These are phyloP conservation scores for Polysphondylium violaceum DNA, from an alignment of 78 protist genomes.

Conservation along the genomic window DNA sequence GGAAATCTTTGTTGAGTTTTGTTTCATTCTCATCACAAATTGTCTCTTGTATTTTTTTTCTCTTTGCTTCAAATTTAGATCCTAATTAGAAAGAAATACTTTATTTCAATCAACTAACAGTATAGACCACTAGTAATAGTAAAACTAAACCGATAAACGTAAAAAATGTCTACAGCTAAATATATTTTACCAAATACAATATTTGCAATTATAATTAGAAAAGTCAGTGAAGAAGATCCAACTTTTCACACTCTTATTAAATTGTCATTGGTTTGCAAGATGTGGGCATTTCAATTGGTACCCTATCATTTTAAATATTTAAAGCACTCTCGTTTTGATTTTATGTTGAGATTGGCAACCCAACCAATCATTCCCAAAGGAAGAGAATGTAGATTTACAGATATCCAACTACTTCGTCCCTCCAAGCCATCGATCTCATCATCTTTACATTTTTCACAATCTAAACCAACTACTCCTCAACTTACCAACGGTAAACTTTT, in stretches of 20 bases:
- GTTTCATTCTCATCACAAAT: too few species aligned
- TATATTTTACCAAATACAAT: slow-evolving; percentile 37
- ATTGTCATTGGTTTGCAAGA: slow-evolving; percentile 47
- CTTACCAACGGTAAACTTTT: slow-evolving; percentile 38
- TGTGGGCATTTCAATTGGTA: slow-evolving; percentile 42
- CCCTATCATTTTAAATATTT: slow-evolving; percentile 32
- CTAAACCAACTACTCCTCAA: background rate
- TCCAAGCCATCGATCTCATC: background rate
- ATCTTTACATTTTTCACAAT: background rate
- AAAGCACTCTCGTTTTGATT: slow-evolving; percentile 15
- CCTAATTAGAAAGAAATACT: too few species aligned
- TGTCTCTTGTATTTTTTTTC: too few species aligned
- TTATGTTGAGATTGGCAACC: slow-evolving; percentile 4
- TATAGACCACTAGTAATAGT: too few species aligned
- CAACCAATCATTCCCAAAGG: slow-evolving; percentile 1
- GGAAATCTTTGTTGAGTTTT: too few species aligned
- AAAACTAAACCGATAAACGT: too few species aligned
- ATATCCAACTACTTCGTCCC: slow-evolving; percentile 7
- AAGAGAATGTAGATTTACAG: slow-evolving; percentile 45
- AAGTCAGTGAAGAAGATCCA: slow-evolving; percentile 43
- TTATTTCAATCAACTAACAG: too few species aligned
- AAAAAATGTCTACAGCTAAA: too few species aligned
- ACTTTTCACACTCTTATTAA: slow-evolving; percentile 12
- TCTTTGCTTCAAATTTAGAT: too few species aligned
- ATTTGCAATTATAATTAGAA: slow-evolving; percentile 43